phyloP scores from a whole-genome alignment of 345 rosid species.

The Anacardium occidentale region DNA sequence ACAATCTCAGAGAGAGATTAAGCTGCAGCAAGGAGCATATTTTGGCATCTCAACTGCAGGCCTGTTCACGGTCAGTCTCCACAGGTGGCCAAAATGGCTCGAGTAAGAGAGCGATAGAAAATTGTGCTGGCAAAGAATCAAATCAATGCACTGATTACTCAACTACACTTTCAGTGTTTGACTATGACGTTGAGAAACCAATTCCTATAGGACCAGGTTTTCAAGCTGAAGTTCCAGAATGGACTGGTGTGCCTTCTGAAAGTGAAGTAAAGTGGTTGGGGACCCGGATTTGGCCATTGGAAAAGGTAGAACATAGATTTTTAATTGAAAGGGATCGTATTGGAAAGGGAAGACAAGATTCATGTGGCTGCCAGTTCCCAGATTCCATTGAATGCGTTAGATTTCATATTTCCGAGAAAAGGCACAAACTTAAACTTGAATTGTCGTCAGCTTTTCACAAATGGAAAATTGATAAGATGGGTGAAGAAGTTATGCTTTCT shows the following conservation, averaged over 20 bases:
- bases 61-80: conserved; percentile 28
- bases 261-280: conserved; percentile 81
- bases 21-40: conserved; percentile 30
- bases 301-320: conserved; percentile 26
- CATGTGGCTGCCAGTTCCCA: conserved; percentile 66
- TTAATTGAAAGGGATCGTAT: conserved; percentile 81
- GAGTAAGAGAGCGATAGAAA: conserved; percentile 18
- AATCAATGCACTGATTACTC: conserved; percentile 24
- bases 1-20: conserved; percentile 73
- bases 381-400: conserved; percentile 71
- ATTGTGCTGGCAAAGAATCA: conserved; percentile 15
- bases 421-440: conserved; percentile 53
- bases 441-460: conserved; percentile 60
- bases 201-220: conserved; percentile 56
- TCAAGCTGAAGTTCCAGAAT: conserved; percentile 78
- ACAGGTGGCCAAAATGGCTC: conserved; percentile 27
- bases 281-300: conserved; percentile 65
- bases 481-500: conserved; percentile 53
- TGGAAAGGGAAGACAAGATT: conserved; percentile 79
- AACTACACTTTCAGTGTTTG: conserved; percentile 32
- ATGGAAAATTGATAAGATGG: conserved; percentile 70
- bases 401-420: conserved; percentile 60
- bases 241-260: conserved; percentile 52
- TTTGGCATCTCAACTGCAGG: too few relatives aligned
- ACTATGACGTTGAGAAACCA: conserved; percentile 30